Conservation (phyloP, 352 stramenopile genomes). For the Pythium guiyangense region DNA sequence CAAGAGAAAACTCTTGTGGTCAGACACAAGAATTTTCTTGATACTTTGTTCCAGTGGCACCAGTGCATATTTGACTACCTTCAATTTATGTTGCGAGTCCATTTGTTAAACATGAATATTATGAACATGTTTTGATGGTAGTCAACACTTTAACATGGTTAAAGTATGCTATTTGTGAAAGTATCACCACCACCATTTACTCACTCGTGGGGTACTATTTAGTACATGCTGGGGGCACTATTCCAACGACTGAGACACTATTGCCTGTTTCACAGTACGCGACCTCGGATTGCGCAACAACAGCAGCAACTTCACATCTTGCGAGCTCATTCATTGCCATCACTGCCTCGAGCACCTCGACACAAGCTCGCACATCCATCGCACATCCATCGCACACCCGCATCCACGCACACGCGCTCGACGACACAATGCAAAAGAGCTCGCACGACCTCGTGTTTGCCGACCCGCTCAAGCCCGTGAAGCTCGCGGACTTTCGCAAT, state of each 20-base stretch:
- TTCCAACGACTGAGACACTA: background rate
- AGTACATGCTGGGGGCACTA: background rate
- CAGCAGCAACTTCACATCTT: background rate
- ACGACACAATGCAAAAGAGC: conserved; percentile 42
- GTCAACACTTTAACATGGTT: too few species aligned
- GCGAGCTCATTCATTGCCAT: too few species aligned
- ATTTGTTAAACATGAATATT: too few species aligned
- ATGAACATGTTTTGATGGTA: too few species aligned
- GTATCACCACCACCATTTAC: too few species aligned
- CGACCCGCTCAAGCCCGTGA: conserved; percentile 65
- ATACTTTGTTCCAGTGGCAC: too few species aligned
- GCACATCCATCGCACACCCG: too few species aligned
- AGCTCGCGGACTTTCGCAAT: conserved; percentile 86
- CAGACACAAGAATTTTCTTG: too few species aligned
- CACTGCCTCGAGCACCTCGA: background rate
- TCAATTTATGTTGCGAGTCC: too few species aligned
- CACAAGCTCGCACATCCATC: background rate
- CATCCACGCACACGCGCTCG: background rate
- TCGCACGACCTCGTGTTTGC: conserved; percentile 59
- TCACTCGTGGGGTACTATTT: background rate
- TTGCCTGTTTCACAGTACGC: background rate
- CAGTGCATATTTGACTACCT: too few species aligned
- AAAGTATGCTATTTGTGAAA: too few species aligned
- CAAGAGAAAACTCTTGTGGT: too few species aligned
- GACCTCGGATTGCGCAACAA: background rate